These are phyloP conservation scores for Tetrapyrgos nigripes DNA, from an alignment of 1,284 basidiomycete species.

Conservation along the genomic window DNA sequence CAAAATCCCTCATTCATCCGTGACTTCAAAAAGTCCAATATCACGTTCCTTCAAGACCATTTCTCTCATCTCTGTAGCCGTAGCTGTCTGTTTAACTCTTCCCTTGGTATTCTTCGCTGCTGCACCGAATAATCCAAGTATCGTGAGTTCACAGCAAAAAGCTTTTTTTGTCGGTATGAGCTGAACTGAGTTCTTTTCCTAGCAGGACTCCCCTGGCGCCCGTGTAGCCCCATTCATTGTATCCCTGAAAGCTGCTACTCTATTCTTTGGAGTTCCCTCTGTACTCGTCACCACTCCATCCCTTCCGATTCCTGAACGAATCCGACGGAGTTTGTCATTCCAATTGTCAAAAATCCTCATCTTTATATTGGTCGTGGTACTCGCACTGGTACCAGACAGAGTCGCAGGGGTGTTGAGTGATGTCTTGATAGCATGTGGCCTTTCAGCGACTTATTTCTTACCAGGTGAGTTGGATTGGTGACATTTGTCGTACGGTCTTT, in stretches of 20 bases:
- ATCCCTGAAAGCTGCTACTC: conserved; percentile 55
- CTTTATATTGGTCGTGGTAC: conserved; percentile 44
- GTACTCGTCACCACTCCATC: conserved; percentile 61
- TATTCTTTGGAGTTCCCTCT: conserved; percentile 66
- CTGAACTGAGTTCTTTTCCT: conserved; percentile 17
- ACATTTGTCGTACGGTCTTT: background rate
- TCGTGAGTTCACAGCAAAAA: conserved; percentile 37
- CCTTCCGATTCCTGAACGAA: conserved; percentile 49
- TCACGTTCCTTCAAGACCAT: conserved; percentile 64
- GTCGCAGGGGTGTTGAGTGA: conserved; percentile 50
- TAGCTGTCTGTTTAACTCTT: conserved; percentile 57
- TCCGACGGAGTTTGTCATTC: conserved; percentile 50
- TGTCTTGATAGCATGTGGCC: conserved; percentile 51
- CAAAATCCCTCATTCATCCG: conserved; percentile 20
- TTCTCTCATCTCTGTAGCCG: conserved; percentile 53
- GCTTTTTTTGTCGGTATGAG: background rate
- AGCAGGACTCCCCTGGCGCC: conserved; percentile 34
- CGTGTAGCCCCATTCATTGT: conserved; percentile 41
- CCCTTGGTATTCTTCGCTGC: conserved; percentile 64
- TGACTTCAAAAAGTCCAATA: conserved; percentile 47
- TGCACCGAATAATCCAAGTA: conserved; percentile 47
- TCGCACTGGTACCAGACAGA: conserved; percentile 49
- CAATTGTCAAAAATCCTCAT: conserved; percentile 54
- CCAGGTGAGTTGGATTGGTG: conserved; percentile 62
- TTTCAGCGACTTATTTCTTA: conserved; percentile 62